phyloP scores from a whole-genome alignment of 176 grass and related monocot genomes.

The Oryza punctata region DNA sequence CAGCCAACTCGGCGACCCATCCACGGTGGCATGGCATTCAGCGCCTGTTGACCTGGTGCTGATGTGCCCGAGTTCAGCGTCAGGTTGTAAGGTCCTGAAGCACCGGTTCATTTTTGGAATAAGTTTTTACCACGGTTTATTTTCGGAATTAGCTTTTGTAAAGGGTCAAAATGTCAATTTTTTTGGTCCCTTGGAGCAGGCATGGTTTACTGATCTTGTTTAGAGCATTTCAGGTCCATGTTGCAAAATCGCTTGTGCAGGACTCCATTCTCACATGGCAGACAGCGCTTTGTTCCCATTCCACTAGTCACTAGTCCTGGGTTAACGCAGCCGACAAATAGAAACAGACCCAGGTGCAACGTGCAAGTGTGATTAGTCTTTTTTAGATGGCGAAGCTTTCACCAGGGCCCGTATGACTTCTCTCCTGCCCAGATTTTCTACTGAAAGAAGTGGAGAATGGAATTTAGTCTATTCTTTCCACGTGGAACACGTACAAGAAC shows the following conservation, averaged over 20 bases:
- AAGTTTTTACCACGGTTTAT: too few relatives aligned
- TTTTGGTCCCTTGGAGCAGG: too few relatives aligned
- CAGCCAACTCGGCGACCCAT: too few relatives aligned
- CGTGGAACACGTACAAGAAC: background rate
- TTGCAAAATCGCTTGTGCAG: background rate
- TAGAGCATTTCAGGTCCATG: background rate
- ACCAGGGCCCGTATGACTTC: background rate
- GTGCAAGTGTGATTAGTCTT: background rate
- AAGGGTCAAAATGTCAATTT: too few relatives aligned
- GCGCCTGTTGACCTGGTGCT: too few relatives aligned
- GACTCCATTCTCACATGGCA: background rate
- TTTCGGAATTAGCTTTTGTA: too few relatives aligned
- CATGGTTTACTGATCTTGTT: background rate
- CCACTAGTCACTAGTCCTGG: background rate
- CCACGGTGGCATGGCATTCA: too few relatives aligned
- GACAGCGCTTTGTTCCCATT: background rate
- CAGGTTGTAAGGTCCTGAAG: too few relatives aligned
- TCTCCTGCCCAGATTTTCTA: background rate
- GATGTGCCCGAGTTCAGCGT: too few relatives aligned
- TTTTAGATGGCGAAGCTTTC: background rate
- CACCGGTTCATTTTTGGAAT: too few relatives aligned
- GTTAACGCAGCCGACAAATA: conserved; percentile 4
- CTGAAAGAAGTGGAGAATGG: background rate
- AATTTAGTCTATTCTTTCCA: background rate
- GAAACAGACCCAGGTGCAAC: background rate